A percentile compares a stretch with the other conserved stretches of the same genome.
Conservation (phyloP, 2,329 filamentous ascomycete genomes). For the Nemania serpens region DNA sequence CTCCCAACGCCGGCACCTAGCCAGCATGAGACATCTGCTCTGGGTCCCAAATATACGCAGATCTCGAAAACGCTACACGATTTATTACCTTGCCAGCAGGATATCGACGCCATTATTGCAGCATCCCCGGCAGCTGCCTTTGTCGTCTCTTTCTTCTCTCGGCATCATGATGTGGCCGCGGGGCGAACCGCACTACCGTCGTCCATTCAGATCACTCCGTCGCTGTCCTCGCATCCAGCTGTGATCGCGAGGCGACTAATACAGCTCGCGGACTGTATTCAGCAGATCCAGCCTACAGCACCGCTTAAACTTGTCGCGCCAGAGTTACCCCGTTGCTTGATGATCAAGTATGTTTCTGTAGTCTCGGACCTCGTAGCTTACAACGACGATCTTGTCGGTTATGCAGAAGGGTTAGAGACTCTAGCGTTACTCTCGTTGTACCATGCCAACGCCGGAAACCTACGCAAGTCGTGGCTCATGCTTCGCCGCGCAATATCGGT, state of each 20-base stretch:
- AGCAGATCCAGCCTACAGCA: constrained; percentile 48
- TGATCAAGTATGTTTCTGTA: constrained; percentile 41
- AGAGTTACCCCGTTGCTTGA: constrained; percentile 34
- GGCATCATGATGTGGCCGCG: constrained; percentile 33
- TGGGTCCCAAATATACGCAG: constrained; percentile 39
- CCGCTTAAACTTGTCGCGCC: constrained; percentile 38
- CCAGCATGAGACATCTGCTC: constrained; percentile 29
- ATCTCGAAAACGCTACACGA: constrained; percentile 41
- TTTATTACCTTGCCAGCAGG: constrained; percentile 43
- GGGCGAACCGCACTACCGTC: constrained; percentile 33
- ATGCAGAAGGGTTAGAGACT: constrained; percentile 58
- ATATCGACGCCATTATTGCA: constrained; percentile 41
- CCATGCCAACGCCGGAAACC: constrained; percentile 57
- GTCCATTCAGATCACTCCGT: constrained; percentile 39
- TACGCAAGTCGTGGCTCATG: constrained; percentile 59
- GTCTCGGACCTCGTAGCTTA: constrained; percentile 50
- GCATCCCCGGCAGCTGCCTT: constrained; percentile 38
- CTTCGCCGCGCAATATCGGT: constrained; percentile 55
- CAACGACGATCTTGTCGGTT: constrained; percentile 57
- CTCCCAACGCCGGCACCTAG: constrained; percentile 28
- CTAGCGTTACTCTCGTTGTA: constrained; percentile 54
- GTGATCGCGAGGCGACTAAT: constrained; percentile 54
- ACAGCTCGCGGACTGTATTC: constrained; percentile 47
- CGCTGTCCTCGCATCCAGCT: constrained; percentile 50
- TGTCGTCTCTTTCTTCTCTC: constrained; percentile 39